Evolutionary conservation across 1,284 basidiomycete species (phyloP).

Genomic region (Trichosporon ovoides): DNA sequence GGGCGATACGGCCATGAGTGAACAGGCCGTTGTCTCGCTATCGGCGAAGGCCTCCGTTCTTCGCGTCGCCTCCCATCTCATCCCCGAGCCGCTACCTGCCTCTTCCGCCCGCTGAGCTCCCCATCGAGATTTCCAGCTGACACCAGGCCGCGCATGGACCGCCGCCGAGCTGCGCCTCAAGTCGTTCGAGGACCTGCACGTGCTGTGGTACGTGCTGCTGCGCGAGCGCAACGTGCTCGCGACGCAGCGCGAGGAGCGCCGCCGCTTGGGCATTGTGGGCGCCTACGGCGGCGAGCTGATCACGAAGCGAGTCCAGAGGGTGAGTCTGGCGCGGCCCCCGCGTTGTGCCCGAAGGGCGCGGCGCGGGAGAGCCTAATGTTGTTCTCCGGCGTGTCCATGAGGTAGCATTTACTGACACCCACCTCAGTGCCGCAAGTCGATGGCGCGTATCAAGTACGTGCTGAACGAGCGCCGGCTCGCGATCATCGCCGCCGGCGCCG

Average conservation of each 20-base stretch:
- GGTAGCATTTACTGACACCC: background rate
- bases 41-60: too few species aligned
- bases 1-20: too few species aligned
- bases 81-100: too few species aligned
- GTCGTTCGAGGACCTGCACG: conserved; percentile 85
- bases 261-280: conserved; percentile 55
- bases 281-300: conserved; percentile 36
- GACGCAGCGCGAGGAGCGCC: conserved; percentile 74
- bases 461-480: conserved; percentile 86
- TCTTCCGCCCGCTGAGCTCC: too few species aligned
- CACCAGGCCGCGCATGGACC: conserved; percentile 73
- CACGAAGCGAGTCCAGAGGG: conserved; percentile 32
- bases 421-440: conserved; percentile 80
- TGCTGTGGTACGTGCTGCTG: conserved; percentile 82
- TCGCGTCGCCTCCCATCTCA: too few species aligned
- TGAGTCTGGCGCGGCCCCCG: conserved; percentile 20
- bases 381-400: too few species aligned
- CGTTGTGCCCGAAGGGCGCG: too few species aligned
- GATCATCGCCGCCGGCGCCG: conserved; percentile 57
- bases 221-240: conserved; percentile 82
- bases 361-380: too few species aligned
- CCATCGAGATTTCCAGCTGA: too few species aligned
- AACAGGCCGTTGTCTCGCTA: too few species aligned
- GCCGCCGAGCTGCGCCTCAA: conserved; percentile 79
- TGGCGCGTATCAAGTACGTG: conserved; percentile 92